Evolutionary conservation across 2,329 filamentous ascomycete species (phyloP), one percentile per base, ranked within the genome.

Genomic region (Fusarium liriodendri): DNA sequence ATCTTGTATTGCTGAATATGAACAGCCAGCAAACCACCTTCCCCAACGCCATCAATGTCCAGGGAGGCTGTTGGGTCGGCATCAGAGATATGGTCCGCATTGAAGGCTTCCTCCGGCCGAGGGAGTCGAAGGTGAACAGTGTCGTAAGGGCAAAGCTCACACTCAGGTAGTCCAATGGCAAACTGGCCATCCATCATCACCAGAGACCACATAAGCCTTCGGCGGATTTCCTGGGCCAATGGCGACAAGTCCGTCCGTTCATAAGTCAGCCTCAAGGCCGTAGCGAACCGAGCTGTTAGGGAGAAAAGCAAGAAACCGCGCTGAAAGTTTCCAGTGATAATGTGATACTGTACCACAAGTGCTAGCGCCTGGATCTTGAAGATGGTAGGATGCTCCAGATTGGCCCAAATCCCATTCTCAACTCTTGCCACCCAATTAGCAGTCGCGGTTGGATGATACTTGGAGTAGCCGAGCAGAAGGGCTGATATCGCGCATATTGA

Each of bases 371-470:
- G 81, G 81, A 87, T 83, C 54, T 84, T 84, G 61, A 86, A 82
- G 6, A 86, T 86, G 2, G 85, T 86, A 1, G 86, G 85, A 63
- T 83, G 83, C 68, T 87, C 86, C 5, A 88, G 78, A 25, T 84
- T 83, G 13, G 81, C 77, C 60, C 87, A 77, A 40, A 87, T 85
- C 63, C 86, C 78, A 1, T 78, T 78, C 71, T 87, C 85, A 20
- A 85, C 86, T 66, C 86, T 83, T 50, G 85, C 82, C 52, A 87
- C 82, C 75, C 86, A 88, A 45, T 35, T 81, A 77, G 35, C 84
- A 7, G 55, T 64, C 7, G 38, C 55, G 2, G 55, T 4, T n/a
- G 64, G 68, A 32, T 84, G 66, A 84, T 86, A 54, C 72, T 75
- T 9, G 63, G 72, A 6, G 20, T 86, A 84, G 11, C 80, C 80